Conservation (phyloP, 2,329 filamentous ascomycete species). For the Monosporascus sp. region DNA sequence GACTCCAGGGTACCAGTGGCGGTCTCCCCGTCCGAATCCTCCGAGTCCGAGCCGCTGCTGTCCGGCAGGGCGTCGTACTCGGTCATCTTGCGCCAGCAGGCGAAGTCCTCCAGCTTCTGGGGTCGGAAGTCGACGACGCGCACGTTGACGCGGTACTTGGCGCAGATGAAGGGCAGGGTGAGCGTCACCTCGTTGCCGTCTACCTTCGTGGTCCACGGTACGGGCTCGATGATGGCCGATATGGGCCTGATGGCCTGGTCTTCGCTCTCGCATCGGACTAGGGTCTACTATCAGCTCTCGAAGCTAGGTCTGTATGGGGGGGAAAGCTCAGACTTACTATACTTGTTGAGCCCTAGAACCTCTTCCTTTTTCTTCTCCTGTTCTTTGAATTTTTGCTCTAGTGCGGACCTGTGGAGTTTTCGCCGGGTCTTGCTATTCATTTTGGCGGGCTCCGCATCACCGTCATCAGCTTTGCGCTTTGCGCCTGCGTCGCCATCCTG, state of each 20-base stretch:
- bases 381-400: constrained; percentile 18
- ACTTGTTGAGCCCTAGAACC: constrained; percentile 27
- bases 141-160: constrained; percentile 62
- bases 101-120: constrained; percentile 64
- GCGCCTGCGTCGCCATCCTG: constrained; percentile 3
- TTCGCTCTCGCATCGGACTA: constrained; percentile 43
- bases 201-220: constrained; percentile 37
- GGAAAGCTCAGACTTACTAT: constrained; percentile 9
- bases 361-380: constrained; percentile 22
- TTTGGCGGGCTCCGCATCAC: constrained; percentile 8
- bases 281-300: constrained; percentile 13
- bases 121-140: constrained; percentile 83
- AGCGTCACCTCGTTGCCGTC: constrained; percentile 31
- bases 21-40: constrained; percentile 11
- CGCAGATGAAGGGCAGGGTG: constrained; percentile 67
- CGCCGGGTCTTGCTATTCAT: constrained; percentile 22
- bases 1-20: constrained; percentile 17
- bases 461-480: constrained; percentile 16
- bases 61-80: constrained; percentile 49
- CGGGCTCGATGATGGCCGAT: constrained; percentile 34
- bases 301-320: too few relatives aligned
- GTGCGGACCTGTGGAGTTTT: constrained; percentile 20
- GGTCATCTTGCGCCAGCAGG: constrained; percentile 38
- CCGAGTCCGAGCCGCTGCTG: constrained; percentile 20
- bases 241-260: constrained; percentile 31